phyloP scores from a whole-genome alignment of 495 filamentous ascomycete species.

The Talaromyces borbonicus region DNA sequence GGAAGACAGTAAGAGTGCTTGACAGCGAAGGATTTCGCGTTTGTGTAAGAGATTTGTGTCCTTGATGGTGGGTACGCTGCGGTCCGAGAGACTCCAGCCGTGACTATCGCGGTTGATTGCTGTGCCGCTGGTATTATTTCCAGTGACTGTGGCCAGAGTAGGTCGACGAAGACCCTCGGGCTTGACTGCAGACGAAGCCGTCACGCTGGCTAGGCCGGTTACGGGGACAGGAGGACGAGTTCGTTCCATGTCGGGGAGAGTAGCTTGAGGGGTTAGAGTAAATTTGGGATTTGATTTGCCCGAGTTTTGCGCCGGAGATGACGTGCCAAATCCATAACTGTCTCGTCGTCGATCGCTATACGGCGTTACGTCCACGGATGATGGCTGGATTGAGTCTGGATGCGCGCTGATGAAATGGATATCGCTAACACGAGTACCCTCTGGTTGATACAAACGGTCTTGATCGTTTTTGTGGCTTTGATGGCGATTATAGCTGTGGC shows the following conservation, averaged over 20 bases:
- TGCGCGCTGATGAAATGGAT: constrained; percentile 4
- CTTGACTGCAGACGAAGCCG: constrained; percentile 24
- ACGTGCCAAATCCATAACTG: constrained; percentile 12
- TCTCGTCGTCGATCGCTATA: constrained; percentile 14
- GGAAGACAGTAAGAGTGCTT: constrained; percentile 65
- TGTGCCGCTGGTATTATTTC: too few relatives aligned
- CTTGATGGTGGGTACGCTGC: constrained; percentile 28
- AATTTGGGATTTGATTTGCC: too few relatives aligned
- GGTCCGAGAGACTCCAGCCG: constrained; percentile 64
- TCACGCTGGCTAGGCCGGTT: constrained; percentile 36
- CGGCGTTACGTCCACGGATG: constrained; percentile 2
- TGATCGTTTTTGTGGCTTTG: neutral
- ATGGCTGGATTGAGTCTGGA: neutral
- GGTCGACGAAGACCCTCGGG: constrained; percentile 14
- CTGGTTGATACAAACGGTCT: neutral
- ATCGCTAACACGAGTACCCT: neutral
- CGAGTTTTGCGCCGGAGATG: neutral
- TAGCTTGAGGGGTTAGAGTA: neutral
- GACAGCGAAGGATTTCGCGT: constrained; percentile 63
- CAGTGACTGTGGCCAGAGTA: constrained; percentile 16
- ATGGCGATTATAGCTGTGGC: too few relatives aligned
- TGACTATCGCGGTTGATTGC: too few relatives aligned
- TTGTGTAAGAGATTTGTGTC: constrained; percentile 32
- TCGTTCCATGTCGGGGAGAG: neutral
- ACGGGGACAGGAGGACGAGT: constrained; percentile 32